Evolutionary conservation across 2,329 filamentous ascomycete genomes (phyloP).

Genomic region (Dactylellina leptospora): DNA sequence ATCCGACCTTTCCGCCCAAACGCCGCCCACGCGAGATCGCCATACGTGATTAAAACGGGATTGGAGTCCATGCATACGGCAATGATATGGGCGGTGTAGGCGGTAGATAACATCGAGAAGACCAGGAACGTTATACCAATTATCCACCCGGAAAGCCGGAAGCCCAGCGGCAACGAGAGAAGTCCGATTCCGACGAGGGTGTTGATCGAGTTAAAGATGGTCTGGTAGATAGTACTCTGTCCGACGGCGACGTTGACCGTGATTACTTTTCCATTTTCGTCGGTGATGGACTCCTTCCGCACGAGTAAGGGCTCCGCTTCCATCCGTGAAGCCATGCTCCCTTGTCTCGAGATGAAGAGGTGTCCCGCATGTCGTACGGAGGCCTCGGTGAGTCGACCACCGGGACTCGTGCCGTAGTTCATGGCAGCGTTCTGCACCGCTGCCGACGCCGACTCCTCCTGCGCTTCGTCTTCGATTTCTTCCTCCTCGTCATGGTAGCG

Average conservation of each 20-base stretch:
- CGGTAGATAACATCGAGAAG: slow-evolving; percentile 77
- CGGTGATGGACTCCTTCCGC: slow-evolving; percentile 72
- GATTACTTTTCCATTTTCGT: slow-evolving; percentile 77
- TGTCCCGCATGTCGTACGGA: slow-evolving; percentile 68
- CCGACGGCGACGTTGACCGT: slow-evolving; percentile 85
- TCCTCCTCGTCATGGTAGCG: slow-evolving; percentile 40
- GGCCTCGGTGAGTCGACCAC: slow-evolving; percentile 62
- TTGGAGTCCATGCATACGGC: slow-evolving; percentile 80
- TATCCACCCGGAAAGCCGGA: slow-evolving; percentile 75
- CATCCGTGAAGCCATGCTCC: slow-evolving; percentile 62
- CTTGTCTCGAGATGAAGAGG: slow-evolving; percentile 59
- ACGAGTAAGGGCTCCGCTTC: slow-evolving; percentile 81
- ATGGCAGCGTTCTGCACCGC: slow-evolving; percentile 28
- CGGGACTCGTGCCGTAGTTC: slow-evolving; percentile 40
- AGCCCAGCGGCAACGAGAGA: slow-evolving; percentile 84
- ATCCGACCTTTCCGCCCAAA: slow-evolving; percentile 84
- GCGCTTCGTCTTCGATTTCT: slow-evolving; percentile 8
- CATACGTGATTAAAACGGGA: slow-evolving; percentile 86
- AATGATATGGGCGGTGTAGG: slow-evolving; percentile 77
- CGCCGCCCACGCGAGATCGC: slow-evolving; percentile 80
- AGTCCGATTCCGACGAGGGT: slow-evolving; percentile 71
- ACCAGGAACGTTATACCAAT: slow-evolving; percentile 78
- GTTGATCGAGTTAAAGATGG: slow-evolving; percentile 95
- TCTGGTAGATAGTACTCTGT: slow-evolving; percentile 94
- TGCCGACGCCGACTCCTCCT: slow-evolving; percentile 34